Percentiles rank a stretch among this genome's conserved stretches.
Conservation (phyloP, 2,329 filamentous ascomycete genomes). For the Pestalotiopsis sp. region DNA sequence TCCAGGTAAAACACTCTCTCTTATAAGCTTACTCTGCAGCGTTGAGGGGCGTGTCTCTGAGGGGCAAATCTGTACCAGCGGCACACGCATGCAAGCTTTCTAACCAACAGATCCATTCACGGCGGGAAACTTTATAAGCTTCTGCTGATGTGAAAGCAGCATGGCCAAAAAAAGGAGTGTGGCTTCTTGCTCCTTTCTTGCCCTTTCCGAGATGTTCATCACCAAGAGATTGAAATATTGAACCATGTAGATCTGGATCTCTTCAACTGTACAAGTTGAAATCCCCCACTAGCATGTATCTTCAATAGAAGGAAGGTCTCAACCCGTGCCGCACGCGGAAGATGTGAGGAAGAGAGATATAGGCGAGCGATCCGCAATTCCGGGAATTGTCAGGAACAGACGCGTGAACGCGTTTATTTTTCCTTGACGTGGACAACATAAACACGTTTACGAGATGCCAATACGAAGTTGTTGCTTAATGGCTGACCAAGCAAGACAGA, state of each 20-base stretch:
- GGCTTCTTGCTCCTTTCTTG: too few relatives aligned
- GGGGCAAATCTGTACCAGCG: background rate
- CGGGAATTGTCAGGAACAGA: background rate
- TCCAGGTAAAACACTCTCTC: too few relatives aligned
- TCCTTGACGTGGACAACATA: background rate
- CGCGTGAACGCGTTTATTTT: background rate
- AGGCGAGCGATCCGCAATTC: background rate
- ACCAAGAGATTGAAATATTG: background rate
- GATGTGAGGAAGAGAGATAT: background rate
- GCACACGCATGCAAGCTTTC: background rate
- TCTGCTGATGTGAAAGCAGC: too few relatives aligned
- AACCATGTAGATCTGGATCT: background rate
- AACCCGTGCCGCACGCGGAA: background rate
- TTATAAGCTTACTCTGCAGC: background rate
- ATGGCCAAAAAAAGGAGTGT: too few relatives aligned
- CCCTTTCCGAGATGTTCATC: background rate
- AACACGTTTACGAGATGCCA: background rate
- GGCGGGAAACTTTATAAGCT: background rate
- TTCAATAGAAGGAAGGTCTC: background rate
- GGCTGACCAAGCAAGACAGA: background rate
- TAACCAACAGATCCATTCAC: background rate
- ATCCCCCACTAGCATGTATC: background rate
- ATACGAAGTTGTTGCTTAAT: background rate
- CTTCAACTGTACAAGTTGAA: background rate
- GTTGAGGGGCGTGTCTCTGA: too few relatives aligned